These are phyloP conservation scores for Salvia miltiorrhiza DNA, from an alignment of 257 asterid genomes.

Conservation along the genomic window DNA sequence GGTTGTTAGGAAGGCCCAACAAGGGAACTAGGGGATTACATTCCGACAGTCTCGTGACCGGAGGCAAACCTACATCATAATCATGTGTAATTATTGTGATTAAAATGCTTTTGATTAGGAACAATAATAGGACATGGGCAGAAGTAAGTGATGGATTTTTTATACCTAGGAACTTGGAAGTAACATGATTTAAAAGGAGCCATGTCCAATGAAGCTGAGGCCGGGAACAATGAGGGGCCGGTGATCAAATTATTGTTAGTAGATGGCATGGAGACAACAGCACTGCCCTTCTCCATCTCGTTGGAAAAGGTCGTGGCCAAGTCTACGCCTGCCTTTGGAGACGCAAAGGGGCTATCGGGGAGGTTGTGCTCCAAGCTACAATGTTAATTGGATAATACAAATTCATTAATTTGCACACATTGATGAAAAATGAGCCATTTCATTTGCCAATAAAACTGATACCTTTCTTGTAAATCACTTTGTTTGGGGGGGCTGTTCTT, in stretches of 20 bases:
- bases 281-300: conserved; percentile 27
- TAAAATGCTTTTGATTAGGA: background rate
- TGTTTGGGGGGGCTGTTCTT: conserved; percentile 32
- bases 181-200: conserved; percentile 64
- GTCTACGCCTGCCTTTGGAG: conserved; percentile 50
- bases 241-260: conserved; percentile 43
- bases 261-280: conserved; percentile 12
- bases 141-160: background rate
- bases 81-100: conserved; percentile 11
- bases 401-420: background rate
- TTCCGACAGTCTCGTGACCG: conserved; percentile 71
- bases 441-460: background rate
- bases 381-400: background rate
- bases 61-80: conserved; percentile 51
- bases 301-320: conserved; percentile 30
- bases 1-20: conserved; percentile 40
- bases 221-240: conserved; percentile 36
- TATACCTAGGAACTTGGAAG: conserved; percentile 63
- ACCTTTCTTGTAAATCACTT: conserved; percentile 51
- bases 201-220: conserved; percentile 40
- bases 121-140: background rate
- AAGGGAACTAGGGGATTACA: conserved; percentile 44
- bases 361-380: conserved; percentile 68
- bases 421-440: background rate
- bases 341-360: conserved; percentile 74